These are phyloP conservation scores for Herpotrichia juniperi DNA, from an alignment of 2,329 filamentous ascomycete species.

Conservation along the genomic window DNA sequence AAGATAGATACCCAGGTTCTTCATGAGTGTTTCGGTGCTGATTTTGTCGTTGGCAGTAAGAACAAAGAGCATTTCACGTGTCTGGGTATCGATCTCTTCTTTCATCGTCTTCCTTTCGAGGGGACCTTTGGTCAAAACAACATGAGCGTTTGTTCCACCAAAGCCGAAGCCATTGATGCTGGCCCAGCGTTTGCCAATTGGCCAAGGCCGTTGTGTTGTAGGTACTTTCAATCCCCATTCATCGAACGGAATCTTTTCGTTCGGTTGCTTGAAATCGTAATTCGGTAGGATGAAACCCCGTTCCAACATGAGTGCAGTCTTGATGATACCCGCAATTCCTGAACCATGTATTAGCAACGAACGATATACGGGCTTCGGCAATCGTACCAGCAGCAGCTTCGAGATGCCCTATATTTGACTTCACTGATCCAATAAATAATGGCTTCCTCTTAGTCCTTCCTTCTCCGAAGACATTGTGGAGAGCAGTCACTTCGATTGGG, in stretches of 20 bases:
- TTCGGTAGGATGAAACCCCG: slow-evolving; percentile 46
- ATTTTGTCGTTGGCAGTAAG: slow-evolving; percentile 27
- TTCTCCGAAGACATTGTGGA: slow-evolving; percentile 29
- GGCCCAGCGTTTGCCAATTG: slow-evolving; percentile 40
- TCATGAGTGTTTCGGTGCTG: slow-evolving; percentile 22
- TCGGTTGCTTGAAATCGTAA: slow-evolving; percentile 43
- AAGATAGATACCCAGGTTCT: slow-evolving; percentile 29
- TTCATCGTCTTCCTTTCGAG: slow-evolving; percentile 28
- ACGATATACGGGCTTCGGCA: not conserved
- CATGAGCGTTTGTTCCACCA: slow-evolving; percentile 48
- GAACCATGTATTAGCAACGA: not conserved
- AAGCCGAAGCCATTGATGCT: slow-evolving; percentile 57
- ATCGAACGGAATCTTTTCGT: slow-evolving; percentile 33
- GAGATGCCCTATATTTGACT: slow-evolving; percentile 41
- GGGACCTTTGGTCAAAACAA: slow-evolving; percentile 28
- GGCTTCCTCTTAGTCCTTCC: slow-evolving; percentile 24
- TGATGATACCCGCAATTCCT: slow-evolving; percentile 41
- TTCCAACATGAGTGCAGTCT: slow-evolving; percentile 50
- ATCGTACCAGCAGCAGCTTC: slow-evolving; percentile 32
- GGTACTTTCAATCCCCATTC: slow-evolving; percentile 29
- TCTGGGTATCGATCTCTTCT: slow-evolving; percentile 23
- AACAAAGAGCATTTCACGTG: slow-evolving; percentile 23
- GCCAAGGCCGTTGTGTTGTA: slow-evolving; percentile 25
- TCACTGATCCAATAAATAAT: slow-evolving; percentile 35
- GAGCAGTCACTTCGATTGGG: slow-evolving; percentile 33